Base-by-base conservation (phyloP, 2,329 filamentous ascomycete species). In the Hypoxylon sp. region DNA sequence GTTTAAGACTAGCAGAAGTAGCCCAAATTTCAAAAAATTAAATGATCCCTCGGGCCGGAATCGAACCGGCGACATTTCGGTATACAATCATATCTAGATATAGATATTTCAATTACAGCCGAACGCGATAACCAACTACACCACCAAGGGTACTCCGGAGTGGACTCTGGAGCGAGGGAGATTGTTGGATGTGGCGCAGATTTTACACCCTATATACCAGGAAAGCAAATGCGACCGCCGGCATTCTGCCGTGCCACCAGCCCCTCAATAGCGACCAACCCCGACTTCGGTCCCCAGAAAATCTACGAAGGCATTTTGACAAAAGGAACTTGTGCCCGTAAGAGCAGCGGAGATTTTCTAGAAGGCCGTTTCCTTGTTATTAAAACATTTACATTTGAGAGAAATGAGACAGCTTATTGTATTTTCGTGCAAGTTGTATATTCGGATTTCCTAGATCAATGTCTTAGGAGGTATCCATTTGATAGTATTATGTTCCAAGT, bases 101-200 rank as follows among this genome's bases (percentile, higher is more conserved):
- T 20, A 22, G 17, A 44, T 44, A 44, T 8, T 22, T n/a, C 69
- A 64, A 69, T 71, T 71, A 71, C 69, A 71, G 69, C 66, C 69
- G 69, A 71, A 71, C 69, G 69, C 69, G 55, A 71, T 71, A 71
- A 71, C 69, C 69, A 71, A 71, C 69, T 71, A 71, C 55, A 71
- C 69, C 59, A 71, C 69, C 69, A 71, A 71, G 69, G 68, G 56
- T 14, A 42, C 51, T 42, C 20, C 20, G 42, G 51, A 55, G 51
- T 55, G 33, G 33, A 11, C 49, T 66, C 37, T 61, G 40, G 30
- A 27, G 40, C 64, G 64, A 67, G 68, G 68, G 64, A 54, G 17
- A 60, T 22, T 37, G 37, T 25, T 40, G 37, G 35, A 60, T 44
- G 27, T 11, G 22, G 31, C 35, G 17, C 14, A 7, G n/a, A 40